These are phyloP conservation scores for Aschersonia sp. DNA, from an alignment of 2,329 filamentous ascomycete species.

Conservation along the genomic window DNA sequence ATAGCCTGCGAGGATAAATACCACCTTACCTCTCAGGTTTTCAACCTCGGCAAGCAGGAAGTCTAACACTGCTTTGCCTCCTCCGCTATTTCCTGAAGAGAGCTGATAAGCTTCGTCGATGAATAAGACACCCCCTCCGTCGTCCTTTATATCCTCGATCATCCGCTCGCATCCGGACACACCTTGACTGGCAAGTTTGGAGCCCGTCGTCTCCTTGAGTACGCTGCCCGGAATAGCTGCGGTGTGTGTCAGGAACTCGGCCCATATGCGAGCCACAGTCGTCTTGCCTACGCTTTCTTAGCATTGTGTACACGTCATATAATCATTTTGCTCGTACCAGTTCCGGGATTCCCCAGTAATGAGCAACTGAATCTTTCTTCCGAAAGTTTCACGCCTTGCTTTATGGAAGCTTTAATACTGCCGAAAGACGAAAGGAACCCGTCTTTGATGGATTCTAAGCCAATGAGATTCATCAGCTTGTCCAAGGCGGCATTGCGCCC, in stretches of 20 bases:
- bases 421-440: slow-evolving; percentile 48
- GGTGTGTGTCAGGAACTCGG: slow-evolving; percentile 45
- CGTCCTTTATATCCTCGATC: slow-evolving; percentile 26
- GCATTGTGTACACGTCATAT: background rate
- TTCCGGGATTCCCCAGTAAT: slow-evolving; percentile 62
- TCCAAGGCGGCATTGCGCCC: slow-evolving; percentile 42
- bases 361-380: slow-evolving; percentile 47
- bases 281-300: slow-evolving; percentile 39
- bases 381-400: slow-evolving; percentile 40
- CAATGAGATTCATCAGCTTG: slow-evolving; percentile 53
- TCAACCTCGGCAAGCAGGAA: slow-evolving; percentile 61
- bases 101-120: slow-evolving; percentile 73
- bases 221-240: slow-evolving; percentile 44
- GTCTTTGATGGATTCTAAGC: slow-evolving; percentile 54
- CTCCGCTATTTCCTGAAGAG: slow-evolving; percentile 38
- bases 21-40: slow-evolving; percentile 53
- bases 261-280: slow-evolving; percentile 59
- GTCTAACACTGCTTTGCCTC: slow-evolving; percentile 51
- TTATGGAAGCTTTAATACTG: slow-evolving; percentile 42
- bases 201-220: slow-evolving; percentile 56
- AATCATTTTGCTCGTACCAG: slow-evolving; percentile 29
- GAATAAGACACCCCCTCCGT: slow-evolving; percentile 53
- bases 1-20: slow-evolving; percentile 63
- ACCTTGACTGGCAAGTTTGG: slow-evolving; percentile 48
- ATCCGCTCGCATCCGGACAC: slow-evolving; percentile 41